These are phyloP conservation scores for Astragalus membranaceus DNA, from an alignment of 306 rosid species.

Conservation along the genomic window DNA sequence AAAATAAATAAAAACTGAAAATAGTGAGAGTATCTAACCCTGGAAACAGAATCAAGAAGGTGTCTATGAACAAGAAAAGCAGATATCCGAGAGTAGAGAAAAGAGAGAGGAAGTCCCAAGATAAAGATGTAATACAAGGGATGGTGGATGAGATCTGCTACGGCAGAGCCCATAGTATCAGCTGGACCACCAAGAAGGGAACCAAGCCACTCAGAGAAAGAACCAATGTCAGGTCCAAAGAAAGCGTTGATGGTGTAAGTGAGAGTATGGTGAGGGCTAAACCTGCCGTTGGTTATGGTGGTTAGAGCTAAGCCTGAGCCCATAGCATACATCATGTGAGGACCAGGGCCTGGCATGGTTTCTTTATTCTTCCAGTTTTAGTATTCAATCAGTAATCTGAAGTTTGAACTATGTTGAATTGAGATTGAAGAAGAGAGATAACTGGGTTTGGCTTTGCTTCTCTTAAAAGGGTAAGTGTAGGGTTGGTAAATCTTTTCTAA, in stretches of 20 bases:
- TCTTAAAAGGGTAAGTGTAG: background rate
- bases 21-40: conserved; percentile 28
- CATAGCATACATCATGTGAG: conserved; percentile 88
- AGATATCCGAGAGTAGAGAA: conserved; percentile 65
- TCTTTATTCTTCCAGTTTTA: no score
- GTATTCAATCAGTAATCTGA: no score
- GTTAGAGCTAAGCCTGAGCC: conserved; percentile 57
- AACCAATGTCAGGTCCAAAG: conserved; percentile 92
- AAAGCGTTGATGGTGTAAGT: conserved; percentile 65
- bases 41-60: conserved; percentile 50
- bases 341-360: conserved; percentile 87
- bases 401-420: no score
- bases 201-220: conserved; percentile 76
- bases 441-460: background rate
- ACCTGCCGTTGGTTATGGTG: conserved; percentile 45
- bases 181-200: conserved; percentile 35
- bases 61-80: conserved; percentile 33
- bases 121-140: conserved; percentile 55
- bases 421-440: background rate
- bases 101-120: conserved; percentile 63
- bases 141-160: conserved; percentile 56
- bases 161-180: conserved; percentile 26
- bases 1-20: background rate
- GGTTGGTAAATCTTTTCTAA: background rate
- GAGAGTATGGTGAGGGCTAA: conserved; percentile 75